Evolutionary conservation across 768 basidiomycete species (phyloP), one percentile per base, ranked within the genome.

Genomic region (Boletus reticulatus): DNA sequence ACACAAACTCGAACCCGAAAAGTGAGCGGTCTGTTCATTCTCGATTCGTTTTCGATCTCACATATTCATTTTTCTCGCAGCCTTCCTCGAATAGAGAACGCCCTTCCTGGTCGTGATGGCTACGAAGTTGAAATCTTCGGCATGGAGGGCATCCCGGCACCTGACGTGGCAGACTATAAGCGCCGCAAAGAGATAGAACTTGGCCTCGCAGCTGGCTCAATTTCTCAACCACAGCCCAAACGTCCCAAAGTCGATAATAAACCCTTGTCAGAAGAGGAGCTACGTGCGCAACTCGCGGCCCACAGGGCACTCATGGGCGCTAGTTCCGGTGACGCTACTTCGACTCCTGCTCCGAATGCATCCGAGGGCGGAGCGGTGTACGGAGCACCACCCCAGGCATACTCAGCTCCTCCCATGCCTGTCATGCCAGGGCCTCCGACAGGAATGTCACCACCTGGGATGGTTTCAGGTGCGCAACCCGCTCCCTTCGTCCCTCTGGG

Each of bases 81-180:
- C 58, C 76, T 89, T 34, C 85, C 83, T n/a, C 91, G 96, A 19
- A 94, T 99, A 24, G 95, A 97, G 53, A 98, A 98, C 69, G 95
- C 96, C 0, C 78, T 99, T 4, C 94, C 96, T 10, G 96, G 95
- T 29, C 86, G 97, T 34, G 96, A 98, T 73, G 94, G 95, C 2
- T 98, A 98, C 64, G 96, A 98, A 69, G 89, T 99, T 37, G 97
- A 99, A 75, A 98, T 99, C 46, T 98, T 98, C 61, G 97, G 97
- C 22, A 98, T 99, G 97, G 96, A 97, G 70, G 97, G 96, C 52
- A 94, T 98, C 48, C 94, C 94, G 9, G 88, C 88, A 4, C 91
- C 93, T 34, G 95, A 96, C 71, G 83, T 96, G 19, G 94, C 92
- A 13, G 96, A 95, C 72, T 98, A 95, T 80, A 96, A 92, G 68